A percentile compares a stretch with the other conserved stretches of the same genome.
Evolutionary conservation across 192 early-diverging fungal genomes (phyloP).

Genomic region (Backusella psychrophila): DNA sequence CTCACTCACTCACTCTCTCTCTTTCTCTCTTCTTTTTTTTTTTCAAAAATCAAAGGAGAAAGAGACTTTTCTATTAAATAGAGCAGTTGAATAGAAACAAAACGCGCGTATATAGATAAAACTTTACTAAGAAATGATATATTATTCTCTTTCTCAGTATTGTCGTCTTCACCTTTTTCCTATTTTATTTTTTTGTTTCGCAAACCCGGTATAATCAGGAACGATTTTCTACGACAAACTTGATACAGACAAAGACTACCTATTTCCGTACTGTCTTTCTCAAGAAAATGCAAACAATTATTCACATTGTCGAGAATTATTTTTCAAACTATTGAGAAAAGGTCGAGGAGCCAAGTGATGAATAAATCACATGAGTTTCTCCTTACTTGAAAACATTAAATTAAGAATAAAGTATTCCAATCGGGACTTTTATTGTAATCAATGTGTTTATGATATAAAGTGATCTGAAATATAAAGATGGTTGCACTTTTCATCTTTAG

Average conservation of each 20-base stretch:
- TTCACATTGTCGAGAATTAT: no score
- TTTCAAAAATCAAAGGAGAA: background rate
- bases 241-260: background rate
- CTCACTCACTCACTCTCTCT: background rate
- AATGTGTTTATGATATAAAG: no score
- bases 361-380: no score
- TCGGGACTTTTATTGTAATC: no score
- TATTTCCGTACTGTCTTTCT: no score
- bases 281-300: no score
- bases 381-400: no score
- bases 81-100: background rate
- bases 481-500: no score
- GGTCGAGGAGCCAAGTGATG: no score
- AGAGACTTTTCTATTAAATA: background rate
- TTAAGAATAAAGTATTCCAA: no score
- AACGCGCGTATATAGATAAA: background rate
- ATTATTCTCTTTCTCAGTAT: background rate
- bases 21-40: background rate
- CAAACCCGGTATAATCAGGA: background rate
- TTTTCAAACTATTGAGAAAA: no score
- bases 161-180: background rate
- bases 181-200: background rate
- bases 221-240: background rate
- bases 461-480: no score
- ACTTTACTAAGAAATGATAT: background rate